phyloP scores from a whole-genome alignment of 768 basidiomycete genomes.

The Tricholoma sp. region DNA sequence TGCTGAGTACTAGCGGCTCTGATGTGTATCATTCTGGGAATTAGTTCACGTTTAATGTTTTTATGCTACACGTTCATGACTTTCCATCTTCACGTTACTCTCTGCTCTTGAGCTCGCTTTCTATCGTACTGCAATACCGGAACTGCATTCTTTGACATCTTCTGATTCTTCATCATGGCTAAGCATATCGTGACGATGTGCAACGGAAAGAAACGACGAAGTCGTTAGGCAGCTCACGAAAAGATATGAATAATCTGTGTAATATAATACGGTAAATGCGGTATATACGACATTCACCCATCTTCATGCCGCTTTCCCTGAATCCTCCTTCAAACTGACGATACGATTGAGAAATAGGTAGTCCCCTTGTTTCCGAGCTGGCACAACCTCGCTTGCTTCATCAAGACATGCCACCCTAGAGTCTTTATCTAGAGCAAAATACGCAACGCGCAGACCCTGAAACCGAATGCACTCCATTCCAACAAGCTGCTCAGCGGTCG shows the following conservation, averaged over 20 bases:
- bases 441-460: conserved; percentile 93
- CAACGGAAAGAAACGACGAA: no score
- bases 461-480: conserved; percentile 93
- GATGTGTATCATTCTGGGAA: conserved; percentile 7
- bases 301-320: conserved; percentile 54
- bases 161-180: neutral
- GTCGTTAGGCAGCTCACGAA: no score
- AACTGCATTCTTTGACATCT: conserved; percentile 11
- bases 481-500: conserved; percentile 73
- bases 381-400: conserved; percentile 36
- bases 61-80: conserved; percentile 9
- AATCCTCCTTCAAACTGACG: conserved; percentile 92
- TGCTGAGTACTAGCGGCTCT: conserved; percentile 42
- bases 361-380: conserved; percentile 61
- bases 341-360: conserved; percentile 84
- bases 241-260: no score
- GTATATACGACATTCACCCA: neutral
- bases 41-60: conserved; percentile 19
- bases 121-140: conserved; percentile 11
- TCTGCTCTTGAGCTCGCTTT: conserved; percentile 7
- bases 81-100: conserved; percentile 16
- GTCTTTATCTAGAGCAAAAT: conserved; percentile 92
- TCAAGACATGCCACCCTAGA: conserved; percentile 62
- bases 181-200: no score
- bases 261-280: no score